Conservation (phyloP, 805 yeast genomes). For the Sungouiozyma ichnusensis region DNA sequence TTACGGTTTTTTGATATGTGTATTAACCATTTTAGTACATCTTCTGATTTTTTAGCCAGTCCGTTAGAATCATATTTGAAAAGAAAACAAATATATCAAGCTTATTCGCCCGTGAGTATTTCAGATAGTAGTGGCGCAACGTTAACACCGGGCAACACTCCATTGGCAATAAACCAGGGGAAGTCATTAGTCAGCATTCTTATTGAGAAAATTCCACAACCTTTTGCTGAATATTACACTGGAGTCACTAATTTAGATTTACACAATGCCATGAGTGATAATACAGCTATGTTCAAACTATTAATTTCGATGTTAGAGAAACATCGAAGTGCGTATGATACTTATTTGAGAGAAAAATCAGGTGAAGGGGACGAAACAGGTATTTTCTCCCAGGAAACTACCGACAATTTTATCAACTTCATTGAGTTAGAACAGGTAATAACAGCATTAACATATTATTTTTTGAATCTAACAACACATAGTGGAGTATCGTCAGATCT, state of each 20-base stretch:
- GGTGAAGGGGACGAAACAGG: not conserved
- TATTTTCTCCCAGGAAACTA: conserved; percentile 4
- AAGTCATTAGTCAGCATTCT: conserved; percentile 6
- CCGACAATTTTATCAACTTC: conserved; percentile 9
- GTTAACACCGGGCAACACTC: conserved; percentile 1
- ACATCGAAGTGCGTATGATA: conserved; percentile 11
- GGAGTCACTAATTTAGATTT: conserved; percentile 10
- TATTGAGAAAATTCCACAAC: conserved; percentile 18
- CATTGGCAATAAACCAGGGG: not conserved
- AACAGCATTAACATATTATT: conserved; percentile 15
- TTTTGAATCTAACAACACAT: conserved; percentile 18
- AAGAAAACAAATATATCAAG: conserved; percentile 3
- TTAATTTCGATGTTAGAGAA: conserved; percentile 13
- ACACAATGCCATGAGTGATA: conserved; percentile 10
- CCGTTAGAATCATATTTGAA: conserved; percentile 18
- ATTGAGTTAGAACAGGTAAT: conserved; percentile 19
- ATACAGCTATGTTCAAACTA: conserved; percentile 16
- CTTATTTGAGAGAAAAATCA: conserved; percentile 9
- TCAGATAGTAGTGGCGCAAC: conserved; percentile 1
- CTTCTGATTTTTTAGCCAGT: conserved; percentile 16
- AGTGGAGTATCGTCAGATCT: conserved; percentile 8
- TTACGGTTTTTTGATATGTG: conserved; percentile 24
- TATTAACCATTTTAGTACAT: conserved; percentile 13
- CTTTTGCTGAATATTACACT: conserved; percentile 15
- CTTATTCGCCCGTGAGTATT: not conserved